phyloP scores from a whole-genome alignment of 305 asterid genomes.

The Fraxinus sp. region DNA sequence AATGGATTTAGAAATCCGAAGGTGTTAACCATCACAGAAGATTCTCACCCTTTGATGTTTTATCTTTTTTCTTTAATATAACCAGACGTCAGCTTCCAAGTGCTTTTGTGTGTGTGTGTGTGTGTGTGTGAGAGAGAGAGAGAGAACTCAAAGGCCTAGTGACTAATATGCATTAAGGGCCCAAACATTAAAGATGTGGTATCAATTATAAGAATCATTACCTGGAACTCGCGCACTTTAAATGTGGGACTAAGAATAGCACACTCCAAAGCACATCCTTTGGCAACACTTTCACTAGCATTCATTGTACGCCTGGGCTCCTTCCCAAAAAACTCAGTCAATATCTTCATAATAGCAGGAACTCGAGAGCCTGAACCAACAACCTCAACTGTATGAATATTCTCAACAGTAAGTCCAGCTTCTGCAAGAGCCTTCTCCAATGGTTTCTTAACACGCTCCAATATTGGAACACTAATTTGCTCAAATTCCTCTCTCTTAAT shows the following conservation, averaged over 20 bases:
- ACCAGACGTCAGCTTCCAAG: not conserved
- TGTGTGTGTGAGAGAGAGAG: not conserved
- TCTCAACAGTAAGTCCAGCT: constrained; percentile 60
- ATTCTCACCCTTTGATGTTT: not conserved
- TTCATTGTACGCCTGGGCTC: constrained; percentile 95
- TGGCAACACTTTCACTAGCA: constrained; percentile 90
- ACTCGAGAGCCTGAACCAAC: constrained; percentile 96
- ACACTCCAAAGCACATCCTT: constrained; percentile 78
- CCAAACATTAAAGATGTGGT: not conserved
- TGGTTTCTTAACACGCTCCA: constrained; percentile 84
- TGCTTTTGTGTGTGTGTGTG: not conserved
- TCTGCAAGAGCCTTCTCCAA: constrained; percentile 80
- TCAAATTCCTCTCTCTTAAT: constrained; percentile 93
- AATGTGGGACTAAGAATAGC: constrained; percentile 92
- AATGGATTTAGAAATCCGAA: not conserved
- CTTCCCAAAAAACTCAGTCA: constrained; percentile 74
- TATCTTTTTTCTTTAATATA: not conserved
- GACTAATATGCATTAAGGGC: not conserved
- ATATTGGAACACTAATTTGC: constrained; percentile 68
- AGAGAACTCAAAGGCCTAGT: too few species aligned
- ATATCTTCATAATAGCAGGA: constrained; percentile 74
- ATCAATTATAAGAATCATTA: constrained; percentile 24
- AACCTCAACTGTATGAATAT: constrained; percentile 77
- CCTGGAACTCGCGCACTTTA: constrained; percentile 94
- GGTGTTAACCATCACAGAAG: not conserved